Conservation (phyloP, 306 rosid species). For the Begonia fuchsioides region DNA sequence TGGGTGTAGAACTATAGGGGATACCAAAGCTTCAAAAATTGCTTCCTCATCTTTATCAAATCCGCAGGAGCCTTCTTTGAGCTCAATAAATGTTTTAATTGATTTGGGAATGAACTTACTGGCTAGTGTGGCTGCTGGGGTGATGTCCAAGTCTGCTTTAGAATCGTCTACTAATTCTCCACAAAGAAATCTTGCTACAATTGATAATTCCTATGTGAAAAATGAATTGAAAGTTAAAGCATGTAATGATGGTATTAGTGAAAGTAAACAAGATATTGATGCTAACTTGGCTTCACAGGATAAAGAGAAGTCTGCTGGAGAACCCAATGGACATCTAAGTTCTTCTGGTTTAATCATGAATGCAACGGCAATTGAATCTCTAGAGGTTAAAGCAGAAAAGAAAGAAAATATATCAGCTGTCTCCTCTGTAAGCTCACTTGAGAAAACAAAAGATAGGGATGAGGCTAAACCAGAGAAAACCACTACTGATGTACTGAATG, state of each 20-base stretch:
- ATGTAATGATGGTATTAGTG: conserved; percentile 16
- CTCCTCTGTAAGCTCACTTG: conserved; percentile 11
- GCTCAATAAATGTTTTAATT: conserved; percentile 68
- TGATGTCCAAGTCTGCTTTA: conserved; percentile 51
- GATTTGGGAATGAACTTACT: conserved; percentile 80
- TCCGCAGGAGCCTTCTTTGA: conserved; percentile 46
- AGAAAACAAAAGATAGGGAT: conserved; percentile 24
- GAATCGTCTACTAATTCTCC: conserved; percentile 45
- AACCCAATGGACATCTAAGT: conserved; percentile 9
- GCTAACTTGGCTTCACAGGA: conserved; percentile 11
- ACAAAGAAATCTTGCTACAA: conserved; percentile 28
- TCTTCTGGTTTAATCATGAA: conserved; percentile 17
- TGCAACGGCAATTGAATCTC: neutral
- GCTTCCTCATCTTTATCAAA: conserved; percentile 31
- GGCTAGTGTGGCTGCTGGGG: conserved; percentile 82
- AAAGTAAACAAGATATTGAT: conserved; percentile 20
- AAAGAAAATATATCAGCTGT: conserved; percentile 16
- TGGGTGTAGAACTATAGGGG: conserved; percentile 24
- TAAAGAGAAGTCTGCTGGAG: conserved; percentile 21
- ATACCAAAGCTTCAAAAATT: conserved; percentile 28
- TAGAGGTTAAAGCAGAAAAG: conserved; percentile 8
- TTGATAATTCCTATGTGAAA: conserved; percentile 26
- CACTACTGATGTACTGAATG: conserved; percentile 13
- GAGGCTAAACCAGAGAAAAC: conserved; percentile 17
- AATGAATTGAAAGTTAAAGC: conserved; percentile 29